phyloP scores from a whole-genome alignment of 139 green algal species.

The Picochlorum sp. region DNA sequence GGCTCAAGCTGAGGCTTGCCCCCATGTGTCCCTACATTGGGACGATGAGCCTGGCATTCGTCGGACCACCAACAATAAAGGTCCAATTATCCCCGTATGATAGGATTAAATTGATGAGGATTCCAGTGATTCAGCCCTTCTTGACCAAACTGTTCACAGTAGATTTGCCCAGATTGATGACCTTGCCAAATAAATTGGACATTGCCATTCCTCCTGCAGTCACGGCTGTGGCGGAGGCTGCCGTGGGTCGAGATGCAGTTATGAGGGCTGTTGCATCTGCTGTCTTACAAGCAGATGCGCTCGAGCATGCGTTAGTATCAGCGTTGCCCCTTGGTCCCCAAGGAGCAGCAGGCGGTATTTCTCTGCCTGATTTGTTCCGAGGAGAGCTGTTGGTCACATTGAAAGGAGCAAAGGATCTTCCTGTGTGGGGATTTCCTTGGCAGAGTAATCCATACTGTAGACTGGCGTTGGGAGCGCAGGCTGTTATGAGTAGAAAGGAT shows the following conservation, averaged over 20 bases:
- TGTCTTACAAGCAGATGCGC: conserved; percentile 76
- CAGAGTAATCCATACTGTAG: conserved; percentile 86
- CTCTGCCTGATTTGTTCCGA: conserved; percentile 71
- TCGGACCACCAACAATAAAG: conserved; percentile 78
- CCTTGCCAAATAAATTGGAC: conserved; percentile 80
- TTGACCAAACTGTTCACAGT: conserved; percentile 83
- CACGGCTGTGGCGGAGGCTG: conserved; percentile 80
- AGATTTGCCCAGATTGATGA: conserved; percentile 89
- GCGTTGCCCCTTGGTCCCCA: conserved; percentile 79
- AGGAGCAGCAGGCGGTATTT: conserved; percentile 68
- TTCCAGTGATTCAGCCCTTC: conserved; percentile 80
- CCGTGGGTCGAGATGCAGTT: conserved; percentile 82
- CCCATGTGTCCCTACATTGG: conserved; percentile 88
- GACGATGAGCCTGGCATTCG: conserved; percentile 82
- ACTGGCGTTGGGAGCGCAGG: conserved; percentile 74
- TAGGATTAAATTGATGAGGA: conserved; percentile 82
- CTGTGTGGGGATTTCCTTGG: conserved; percentile 83
- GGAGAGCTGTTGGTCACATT: conserved; percentile 74
- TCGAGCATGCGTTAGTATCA: conserved; percentile 73
- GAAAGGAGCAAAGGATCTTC: conserved; percentile 65
- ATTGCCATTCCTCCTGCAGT: conserved; percentile 84
- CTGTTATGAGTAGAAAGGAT: conserved; percentile 58
- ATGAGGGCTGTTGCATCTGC: conserved; percentile 81
- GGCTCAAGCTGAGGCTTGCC: conserved; percentile 89
- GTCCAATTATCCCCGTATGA: conserved; percentile 92